A percentile compares a stretch with the other conserved stretches of the same genome.
Evolutionary conservation across 306 rosid genomes (phyloP).

Genomic region (Arachis stenosperma): DNA sequence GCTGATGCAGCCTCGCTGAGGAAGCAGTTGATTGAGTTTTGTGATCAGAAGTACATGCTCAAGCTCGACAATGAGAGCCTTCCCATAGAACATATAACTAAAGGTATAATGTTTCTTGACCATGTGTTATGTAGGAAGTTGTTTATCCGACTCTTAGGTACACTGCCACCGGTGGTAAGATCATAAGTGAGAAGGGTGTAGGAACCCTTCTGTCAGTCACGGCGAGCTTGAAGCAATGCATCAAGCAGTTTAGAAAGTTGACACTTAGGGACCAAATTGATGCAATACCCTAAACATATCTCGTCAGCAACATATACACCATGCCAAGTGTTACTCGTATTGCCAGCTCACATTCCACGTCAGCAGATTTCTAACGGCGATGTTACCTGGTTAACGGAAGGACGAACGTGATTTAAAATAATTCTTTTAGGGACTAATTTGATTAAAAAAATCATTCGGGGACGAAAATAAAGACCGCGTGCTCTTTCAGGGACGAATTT

Average conservation of each 20-base stretch:
- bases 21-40: slow-evolving; percentile 87
- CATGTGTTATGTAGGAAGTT: slow-evolving; percentile 91
- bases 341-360: too few species aligned
- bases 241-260: slow-evolving; percentile 87
- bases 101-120: slow-evolving; percentile 95
- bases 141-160: slow-evolving; percentile 95
- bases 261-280: not conserved
- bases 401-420: too few species aligned
- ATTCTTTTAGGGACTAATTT: too few species aligned
- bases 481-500: too few species aligned
- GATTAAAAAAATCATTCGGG: too few species aligned
- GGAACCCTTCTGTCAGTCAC: slow-evolving; percentile 96
- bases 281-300: too few species aligned
- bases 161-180: slow-evolving; percentile 95
- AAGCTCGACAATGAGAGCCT: slow-evolving; percentile 94
- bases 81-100: slow-evolving; percentile 94
- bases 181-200: slow-evolving; percentile 93
- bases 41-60: slow-evolving; percentile 87
- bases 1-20: slow-evolving; percentile 84
- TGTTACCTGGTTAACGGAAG: too few species aligned
- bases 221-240: slow-evolving; percentile 89
- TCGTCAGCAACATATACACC: too few species aligned
- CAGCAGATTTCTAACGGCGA: too few species aligned
- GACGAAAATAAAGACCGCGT: too few species aligned
- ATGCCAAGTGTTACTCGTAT: too few species aligned